These are phyloP conservation scores for Botrytis galanthina DNA, from an alignment of 2,329 filamentous ascomycete species.

Conservation along the genomic window DNA sequence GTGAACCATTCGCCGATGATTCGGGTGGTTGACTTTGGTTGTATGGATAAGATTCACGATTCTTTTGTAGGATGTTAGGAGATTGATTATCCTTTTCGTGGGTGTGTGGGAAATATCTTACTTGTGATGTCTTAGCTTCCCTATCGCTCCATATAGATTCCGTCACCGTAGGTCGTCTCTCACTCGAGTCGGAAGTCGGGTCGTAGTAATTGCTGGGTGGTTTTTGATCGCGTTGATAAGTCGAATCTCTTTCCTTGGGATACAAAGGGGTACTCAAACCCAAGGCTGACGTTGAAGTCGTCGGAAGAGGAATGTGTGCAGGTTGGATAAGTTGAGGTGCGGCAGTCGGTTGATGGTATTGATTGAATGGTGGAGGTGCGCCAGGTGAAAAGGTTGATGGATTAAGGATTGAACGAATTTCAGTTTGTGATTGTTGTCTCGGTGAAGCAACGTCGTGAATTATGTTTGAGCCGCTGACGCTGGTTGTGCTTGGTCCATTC, in stretches of 20 bases:
- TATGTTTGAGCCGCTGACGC: constrained; percentile 7
- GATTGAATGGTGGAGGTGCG: constrained; percentile 37
- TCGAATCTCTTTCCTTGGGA: constrained; percentile 30
- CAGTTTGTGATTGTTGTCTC: constrained; percentile 16
- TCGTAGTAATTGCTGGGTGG: constrained; percentile 46
- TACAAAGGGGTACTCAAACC: constrained; percentile 30
- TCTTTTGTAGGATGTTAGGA: constrained; percentile 37
- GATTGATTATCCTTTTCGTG: not conserved
- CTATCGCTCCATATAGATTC: constrained; percentile 38
- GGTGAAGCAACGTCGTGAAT: constrained; percentile 14
- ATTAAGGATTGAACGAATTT: constrained; percentile 16
- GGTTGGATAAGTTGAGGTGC: constrained; percentile 30
- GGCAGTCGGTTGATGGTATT: constrained; percentile 34
- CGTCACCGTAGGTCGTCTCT: constrained; percentile 41
- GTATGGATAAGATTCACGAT: constrained; percentile 53
- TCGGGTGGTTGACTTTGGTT: constrained; percentile 31
- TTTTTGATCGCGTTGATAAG: constrained; percentile 42
- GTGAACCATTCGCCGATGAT: constrained; percentile 41
- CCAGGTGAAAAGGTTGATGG: constrained; percentile 18
- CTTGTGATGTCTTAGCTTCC: constrained; percentile 35
- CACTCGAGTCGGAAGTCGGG: constrained; percentile 45
- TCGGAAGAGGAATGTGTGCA: constrained; percentile 32
- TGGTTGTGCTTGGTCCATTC: constrained; percentile 22
- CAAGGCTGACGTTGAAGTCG: constrained; percentile 24
- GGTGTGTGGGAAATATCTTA: constrained; percentile 27